Evolutionary conservation across 2,329 filamentous ascomycete species (phyloP).

Genomic region (Neonectria magnoliae): DNA sequence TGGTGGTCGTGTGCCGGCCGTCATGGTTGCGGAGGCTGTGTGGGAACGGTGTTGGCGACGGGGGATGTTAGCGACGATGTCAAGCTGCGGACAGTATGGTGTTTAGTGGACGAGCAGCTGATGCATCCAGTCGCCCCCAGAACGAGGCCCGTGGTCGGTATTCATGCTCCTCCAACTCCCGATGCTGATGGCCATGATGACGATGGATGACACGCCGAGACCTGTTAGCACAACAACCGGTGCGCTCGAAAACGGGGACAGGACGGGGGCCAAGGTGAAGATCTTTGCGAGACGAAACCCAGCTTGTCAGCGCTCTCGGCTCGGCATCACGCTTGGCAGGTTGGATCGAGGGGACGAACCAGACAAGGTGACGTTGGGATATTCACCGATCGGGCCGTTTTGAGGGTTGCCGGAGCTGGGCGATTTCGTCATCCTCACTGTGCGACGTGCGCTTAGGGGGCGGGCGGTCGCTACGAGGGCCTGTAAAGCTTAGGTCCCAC

Average conservation of each 20-base stretch:
- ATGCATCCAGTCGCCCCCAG: background rate
- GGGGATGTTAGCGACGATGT: background rate
- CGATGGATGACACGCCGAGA: background rate
- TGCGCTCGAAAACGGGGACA: background rate
- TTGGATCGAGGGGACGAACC: background rate
- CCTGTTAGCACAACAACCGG: background rate
- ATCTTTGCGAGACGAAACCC: background rate
- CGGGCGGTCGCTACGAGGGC: background rate
- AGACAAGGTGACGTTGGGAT: slow-evolving; percentile 1
- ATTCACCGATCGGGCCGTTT: slow-evolving; percentile 1
- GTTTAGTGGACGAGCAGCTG: background rate
- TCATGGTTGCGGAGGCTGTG: slow-evolving; percentile 26
- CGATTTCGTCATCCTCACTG: background rate
- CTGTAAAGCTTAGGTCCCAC: background rate
- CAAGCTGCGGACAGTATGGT: background rate
- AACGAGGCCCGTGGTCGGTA: background rate
- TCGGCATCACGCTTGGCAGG: background rate
- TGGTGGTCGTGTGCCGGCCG: slow-evolving; percentile 25
- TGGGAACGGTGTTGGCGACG: slow-evolving; percentile 2
- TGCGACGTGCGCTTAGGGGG: background rate
- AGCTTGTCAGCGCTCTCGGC: background rate
- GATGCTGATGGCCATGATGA: background rate
- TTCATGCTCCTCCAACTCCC: background rate
- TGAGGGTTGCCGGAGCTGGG: background rate
- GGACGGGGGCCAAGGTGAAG: background rate